Base-by-base conservation (phyloP, 2,329 filamentous ascomycete genomes). In the Knufia fluminis region DNA sequence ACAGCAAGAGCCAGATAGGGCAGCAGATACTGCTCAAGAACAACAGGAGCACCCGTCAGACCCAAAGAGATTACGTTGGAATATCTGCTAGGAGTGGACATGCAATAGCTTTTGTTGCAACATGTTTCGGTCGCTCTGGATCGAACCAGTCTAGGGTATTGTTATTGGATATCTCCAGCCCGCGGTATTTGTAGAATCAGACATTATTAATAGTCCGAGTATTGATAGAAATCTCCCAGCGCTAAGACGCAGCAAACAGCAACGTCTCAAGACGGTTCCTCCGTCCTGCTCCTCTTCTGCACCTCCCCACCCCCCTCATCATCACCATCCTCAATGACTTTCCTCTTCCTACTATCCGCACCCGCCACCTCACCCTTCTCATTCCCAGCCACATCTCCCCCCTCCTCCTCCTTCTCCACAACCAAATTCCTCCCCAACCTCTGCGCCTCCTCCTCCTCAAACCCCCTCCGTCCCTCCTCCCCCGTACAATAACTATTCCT, bases 401-500 rank as follows among this genome's bases (percentile, higher is more conserved):
- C 48, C 41, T 59, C 52, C 36, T 57, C 51, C 36, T 44, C 49
- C 28, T 28, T 32, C 20, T 53, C 51, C 16, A 22, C 62, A 17
- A 68, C 60, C n/a, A 79, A 60, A 31, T 71, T 64, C 23, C 67
- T 62, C 4, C 69, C 74, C 31, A 69, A 69, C 48, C 76, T 65
- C 64, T 82, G 70, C 26, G 72, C 71, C 57, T 92, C 82, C 0
- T 86, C 82, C 50, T 86, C 83, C 59, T 90, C 83, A 67, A 86
- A 89, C 1, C 88, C 90, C 53, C 71, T 71, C 65, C 82, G 94
- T 31, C 92, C 92, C 51, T 86, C 86, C 53, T 92, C 87, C 22
- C 92, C 92, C 0, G 91, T 97, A 66, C 92, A 98, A 62, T 97
- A 98, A 61, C 89, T 95, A 68, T 98, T 97, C 70, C 94, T 96